Evolutionary conservation across 495 filamentous ascomycete genomes (phyloP).

Genomic region (Penicillium daleae): DNA sequence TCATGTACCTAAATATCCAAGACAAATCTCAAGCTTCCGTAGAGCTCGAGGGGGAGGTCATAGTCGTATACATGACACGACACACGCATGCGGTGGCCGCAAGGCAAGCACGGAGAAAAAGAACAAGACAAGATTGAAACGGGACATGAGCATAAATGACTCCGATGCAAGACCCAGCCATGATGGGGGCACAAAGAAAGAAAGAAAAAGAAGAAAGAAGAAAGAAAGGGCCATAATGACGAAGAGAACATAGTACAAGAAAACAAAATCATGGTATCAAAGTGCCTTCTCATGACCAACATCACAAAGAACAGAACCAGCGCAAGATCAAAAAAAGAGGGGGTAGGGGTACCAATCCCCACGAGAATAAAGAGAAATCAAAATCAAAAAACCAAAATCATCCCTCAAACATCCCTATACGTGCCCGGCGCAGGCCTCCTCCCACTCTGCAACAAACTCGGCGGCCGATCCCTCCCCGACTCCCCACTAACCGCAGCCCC

Average conservation of each 20-base stretch:
- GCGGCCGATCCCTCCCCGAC: conserved; percentile 35
- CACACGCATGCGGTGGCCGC: not conserved
- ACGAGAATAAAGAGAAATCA: not conserved
- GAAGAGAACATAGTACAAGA: not conserved
- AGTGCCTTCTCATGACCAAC: not conserved
- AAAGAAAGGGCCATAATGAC: not conserved
- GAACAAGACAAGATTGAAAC: not conserved
- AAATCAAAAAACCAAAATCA: conserved; percentile 15
- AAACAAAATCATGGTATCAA: conserved; percentile 23
- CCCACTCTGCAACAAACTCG: conserved; percentile 50
- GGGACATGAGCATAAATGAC: not conserved
- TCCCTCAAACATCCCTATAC: conserved; percentile 36
- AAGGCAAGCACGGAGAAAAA: not conserved
- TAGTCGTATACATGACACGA: not conserved
- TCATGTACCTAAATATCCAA: not conserved
- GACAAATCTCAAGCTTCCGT: too few species aligned
- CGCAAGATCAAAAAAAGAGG: not conserved
- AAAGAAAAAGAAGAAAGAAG: not conserved
- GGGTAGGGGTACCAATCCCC: too few species aligned
- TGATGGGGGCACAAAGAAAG: too few species aligned
- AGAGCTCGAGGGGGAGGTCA: not conserved
- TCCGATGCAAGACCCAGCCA: not conserved
- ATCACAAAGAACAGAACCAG: not conserved
- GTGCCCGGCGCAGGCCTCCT: conserved; percentile 41
- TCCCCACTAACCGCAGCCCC: conserved; percentile 2